phyloP scores from a whole-genome alignment of 352 stramenopile species.

The Globisporangium okanoganense region DNA sequence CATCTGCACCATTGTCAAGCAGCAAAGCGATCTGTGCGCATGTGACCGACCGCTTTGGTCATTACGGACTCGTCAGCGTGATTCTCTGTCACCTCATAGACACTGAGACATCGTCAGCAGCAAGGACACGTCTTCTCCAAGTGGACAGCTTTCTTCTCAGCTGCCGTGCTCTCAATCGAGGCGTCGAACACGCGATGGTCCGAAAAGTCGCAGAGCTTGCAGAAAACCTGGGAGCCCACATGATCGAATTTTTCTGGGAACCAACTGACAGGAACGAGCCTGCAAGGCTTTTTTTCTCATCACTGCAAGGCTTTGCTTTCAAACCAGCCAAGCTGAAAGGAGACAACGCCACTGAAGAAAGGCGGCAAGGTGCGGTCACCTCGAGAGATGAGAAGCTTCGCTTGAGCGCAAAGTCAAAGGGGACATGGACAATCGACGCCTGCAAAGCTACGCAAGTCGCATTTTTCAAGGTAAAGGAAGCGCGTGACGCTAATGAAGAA shows the following conservation, averaged over 20 bases:
- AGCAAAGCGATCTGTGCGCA: conserved; percentile 42
- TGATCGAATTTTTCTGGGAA: conserved; percentile 46
- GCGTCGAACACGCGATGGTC: conserved; percentile 67
- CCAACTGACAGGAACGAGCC: conserved; percentile 65
- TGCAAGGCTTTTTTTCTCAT: conserved; percentile 47
- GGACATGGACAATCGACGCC: conserved; percentile 8
- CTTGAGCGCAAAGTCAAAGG: conserved; percentile 1
- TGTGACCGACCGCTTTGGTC: conserved; percentile 70
- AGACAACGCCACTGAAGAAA: background rate
- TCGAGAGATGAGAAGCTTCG: conserved; percentile 5
- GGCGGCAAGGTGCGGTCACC: background rate
- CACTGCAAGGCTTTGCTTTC: conserved; percentile 16
- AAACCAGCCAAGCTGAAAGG: background rate
- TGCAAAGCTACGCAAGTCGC: background rate
- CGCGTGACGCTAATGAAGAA: background rate
- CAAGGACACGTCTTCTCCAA: conserved; percentile 8
- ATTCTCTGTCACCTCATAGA: conserved; percentile 26
- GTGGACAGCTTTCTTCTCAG: conserved; percentile 70
- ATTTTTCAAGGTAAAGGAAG: conserved; percentile 6
- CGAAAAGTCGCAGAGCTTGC: conserved; percentile 41
- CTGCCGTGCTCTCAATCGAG: conserved; percentile 64
- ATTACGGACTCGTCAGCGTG: conserved; percentile 67
- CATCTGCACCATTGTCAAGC: background rate
- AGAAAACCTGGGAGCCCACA: conserved; percentile 1
- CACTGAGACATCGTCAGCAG: background rate